Evolutionary conservation across 495 filamentous ascomycete species (phyloP).

Genomic region (Parathielavia hyrcaniae): DNA sequence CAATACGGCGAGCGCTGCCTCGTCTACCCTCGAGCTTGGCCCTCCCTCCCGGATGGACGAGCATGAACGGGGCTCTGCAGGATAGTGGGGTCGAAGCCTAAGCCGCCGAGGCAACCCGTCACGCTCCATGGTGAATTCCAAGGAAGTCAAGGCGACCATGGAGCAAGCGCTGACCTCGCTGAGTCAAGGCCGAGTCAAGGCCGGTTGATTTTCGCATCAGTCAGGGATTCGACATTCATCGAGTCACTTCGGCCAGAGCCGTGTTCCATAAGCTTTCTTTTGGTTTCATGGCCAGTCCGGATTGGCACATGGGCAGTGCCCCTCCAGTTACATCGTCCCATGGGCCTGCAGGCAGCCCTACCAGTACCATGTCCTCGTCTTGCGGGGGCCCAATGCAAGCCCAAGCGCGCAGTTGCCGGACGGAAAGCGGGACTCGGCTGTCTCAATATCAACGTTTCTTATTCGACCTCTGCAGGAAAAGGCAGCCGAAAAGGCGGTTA

Average conservation of each 20-base stretch:
- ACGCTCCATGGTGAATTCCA: too few species aligned
- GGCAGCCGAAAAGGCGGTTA: neutral
- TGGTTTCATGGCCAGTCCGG: neutral
- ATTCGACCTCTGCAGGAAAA: constrained; percentile 2
- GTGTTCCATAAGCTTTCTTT: neutral
- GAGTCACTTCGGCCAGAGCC: too few species aligned
- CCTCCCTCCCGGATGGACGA: too few species aligned
- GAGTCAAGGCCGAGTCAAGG: neutral
- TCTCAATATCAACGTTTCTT: neutral
- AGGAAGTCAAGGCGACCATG: too few species aligned
- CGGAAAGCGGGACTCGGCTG: constrained; percentile 4
- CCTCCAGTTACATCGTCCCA: neutral
- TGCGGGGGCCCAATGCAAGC: constrained; percentile 1
- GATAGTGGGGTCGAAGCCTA: too few species aligned
- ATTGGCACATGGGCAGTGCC: neutral
- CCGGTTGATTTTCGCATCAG: neutral
- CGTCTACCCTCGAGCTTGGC: too few species aligned
- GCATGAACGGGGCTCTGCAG: too few species aligned
- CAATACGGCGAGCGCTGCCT: too few species aligned
- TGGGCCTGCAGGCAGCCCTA: constrained; percentile 3
- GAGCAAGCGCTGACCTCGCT: too few species aligned
- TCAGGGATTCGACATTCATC: neutral
- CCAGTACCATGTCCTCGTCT: neutral
- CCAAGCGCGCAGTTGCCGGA: neutral
- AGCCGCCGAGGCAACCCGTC: too few species aligned